Base-by-base conservation (phyloP, 768 basidiomycete genomes). In the Hygrocybe coccinea region DNA sequence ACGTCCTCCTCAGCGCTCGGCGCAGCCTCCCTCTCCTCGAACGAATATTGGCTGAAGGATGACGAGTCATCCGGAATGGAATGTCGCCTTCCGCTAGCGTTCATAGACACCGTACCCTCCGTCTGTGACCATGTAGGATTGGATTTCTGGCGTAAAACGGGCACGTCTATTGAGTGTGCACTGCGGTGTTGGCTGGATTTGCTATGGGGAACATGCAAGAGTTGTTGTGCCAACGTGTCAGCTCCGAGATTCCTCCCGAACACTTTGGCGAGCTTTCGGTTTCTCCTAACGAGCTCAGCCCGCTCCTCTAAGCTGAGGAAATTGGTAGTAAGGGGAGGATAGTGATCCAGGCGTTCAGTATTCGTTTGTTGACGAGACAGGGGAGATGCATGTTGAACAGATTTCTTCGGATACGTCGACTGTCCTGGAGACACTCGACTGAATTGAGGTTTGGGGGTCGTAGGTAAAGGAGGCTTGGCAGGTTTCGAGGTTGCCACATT, bases 201-300 rank as follows among this genome's bases (percentile, higher is more conserved):
- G 3, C 39, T 19, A 19, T 25, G 7, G 24, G 36, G 19, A 14
- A 15, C 21, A 14, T 39, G 44, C 8, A 37, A 12, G 36, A 66
- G 70, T 63, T 64, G 76, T 55, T 60, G 68, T 25, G 67, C 59
- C 50, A 76, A 60, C 5, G 67, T 70, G 9, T 79, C 79, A 3
- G 75, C 71, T 5, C 72, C 76, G 2, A 86, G 87, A 2, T 77
- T 81, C 67, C 82, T 77, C 39, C 90, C 90, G 53, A 92, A 85
- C n/a, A 92, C 72, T 59, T 85, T 84, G n/a, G 86, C 77, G 47
- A 92, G 79, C 68, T 93, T 93, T 62, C 86, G 83, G 50, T 84
- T 81, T 61, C 85, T 86, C 52, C 82, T 76, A 33, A 92, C 74
- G 55, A 86, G 82, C 49, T 87, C 87, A 0, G 85, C 80, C 29